Percentiles rank a stretch among this genome's conserved stretches.
phyloP scores from a whole-genome alignment of 1,139 yeast species.

The Kodamaea alishanica region DNA sequence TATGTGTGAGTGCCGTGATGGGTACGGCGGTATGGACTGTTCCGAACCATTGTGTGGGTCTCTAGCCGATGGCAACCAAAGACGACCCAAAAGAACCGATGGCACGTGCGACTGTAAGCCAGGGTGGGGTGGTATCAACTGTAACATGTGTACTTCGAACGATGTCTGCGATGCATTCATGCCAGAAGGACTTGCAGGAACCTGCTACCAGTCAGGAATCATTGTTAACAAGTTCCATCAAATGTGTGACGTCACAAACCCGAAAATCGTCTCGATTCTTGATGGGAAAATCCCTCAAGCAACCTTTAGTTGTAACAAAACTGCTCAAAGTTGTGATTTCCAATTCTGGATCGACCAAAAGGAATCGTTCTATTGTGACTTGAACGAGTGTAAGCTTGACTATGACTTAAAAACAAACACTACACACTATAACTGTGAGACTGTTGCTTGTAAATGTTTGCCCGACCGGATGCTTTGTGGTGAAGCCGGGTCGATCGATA shows the following conservation, averaged over 20 bases:
- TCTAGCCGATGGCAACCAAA: constrained; percentile 60
- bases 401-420: constrained; percentile 60
- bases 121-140: constrained; percentile 94
- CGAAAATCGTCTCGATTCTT: constrained; percentile 75
- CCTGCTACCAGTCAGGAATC: constrained; percentile 87
- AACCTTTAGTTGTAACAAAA: constrained; percentile 79
- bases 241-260: constrained; percentile 92
- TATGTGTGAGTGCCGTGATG: constrained; percentile 85
- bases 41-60: constrained; percentile 87
- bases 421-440: constrained; percentile 75
- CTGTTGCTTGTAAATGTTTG: constrained; percentile 77
- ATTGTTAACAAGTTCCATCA: constrained; percentile 78
- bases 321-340: constrained; percentile 69
- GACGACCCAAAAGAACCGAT: constrained; percentile 51
- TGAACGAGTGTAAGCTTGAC: constrained; percentile 65
- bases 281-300: constrained; percentile 86
- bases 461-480: constrained; percentile 96
- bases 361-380: constrained; percentile 88
- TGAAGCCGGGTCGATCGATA: constrained; percentile 87
- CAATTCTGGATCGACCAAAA: constrained; percentile 93
- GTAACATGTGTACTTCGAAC: constrained; percentile 76
- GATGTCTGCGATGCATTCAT: constrained; percentile 77
- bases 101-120: constrained; percentile 63
- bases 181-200: constrained; percentile 85
- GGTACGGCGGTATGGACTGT: constrained; percentile 94